These are phyloP conservation scores for Mortierella sp. DNA, from an alignment of 371 early-diverging fungal species.

Conservation along the genomic window DNA sequence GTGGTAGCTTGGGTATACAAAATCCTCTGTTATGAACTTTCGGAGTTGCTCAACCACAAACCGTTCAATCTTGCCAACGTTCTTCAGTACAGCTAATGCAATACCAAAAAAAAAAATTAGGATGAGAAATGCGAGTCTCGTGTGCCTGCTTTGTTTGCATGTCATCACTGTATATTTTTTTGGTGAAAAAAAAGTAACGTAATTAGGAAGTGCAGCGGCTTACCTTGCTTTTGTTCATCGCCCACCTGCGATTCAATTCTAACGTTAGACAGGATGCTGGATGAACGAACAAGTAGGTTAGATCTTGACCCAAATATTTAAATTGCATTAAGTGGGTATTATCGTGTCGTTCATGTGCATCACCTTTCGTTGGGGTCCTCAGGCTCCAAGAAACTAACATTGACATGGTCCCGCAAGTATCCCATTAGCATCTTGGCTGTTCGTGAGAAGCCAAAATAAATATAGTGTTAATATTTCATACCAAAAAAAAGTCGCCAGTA, in stretches of 20 bases:
- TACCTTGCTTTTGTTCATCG: constrained; percentile 90
- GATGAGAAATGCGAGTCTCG: background rate
- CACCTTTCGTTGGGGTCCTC: constrained; percentile 68
- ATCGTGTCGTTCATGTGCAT: background rate
- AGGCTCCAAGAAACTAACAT: constrained; percentile 91
- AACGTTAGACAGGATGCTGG: constrained; percentile 80
- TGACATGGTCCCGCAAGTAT: constrained; percentile 85
- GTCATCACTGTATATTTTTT: background rate
- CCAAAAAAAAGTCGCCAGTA: background rate
- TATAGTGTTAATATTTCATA: background rate
- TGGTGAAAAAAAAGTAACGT: background rate
- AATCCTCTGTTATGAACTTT: constrained; percentile 88
- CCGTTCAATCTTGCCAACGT: constrained; percentile 92
- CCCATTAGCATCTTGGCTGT: constrained; percentile 89
- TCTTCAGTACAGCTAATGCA: constrained; percentile 80
- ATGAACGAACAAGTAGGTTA: background rate
- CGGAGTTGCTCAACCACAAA: constrained; percentile 94
- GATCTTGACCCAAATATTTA: background rate
- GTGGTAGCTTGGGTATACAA: constrained; percentile 92
- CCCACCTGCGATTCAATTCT: constrained; percentile 93
- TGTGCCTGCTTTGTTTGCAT: background rate
- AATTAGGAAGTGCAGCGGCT: background rate
- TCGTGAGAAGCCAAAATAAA: background rate
- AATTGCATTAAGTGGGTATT: no score
- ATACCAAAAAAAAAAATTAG: constrained; percentile 1